Percentiles rank a stretch among this genome's conserved stretches.
Evolutionary conservation across 2,329 filamentous ascomycete genomes (phyloP).

Genomic region (Xylariomycetidae sp.): DNA sequence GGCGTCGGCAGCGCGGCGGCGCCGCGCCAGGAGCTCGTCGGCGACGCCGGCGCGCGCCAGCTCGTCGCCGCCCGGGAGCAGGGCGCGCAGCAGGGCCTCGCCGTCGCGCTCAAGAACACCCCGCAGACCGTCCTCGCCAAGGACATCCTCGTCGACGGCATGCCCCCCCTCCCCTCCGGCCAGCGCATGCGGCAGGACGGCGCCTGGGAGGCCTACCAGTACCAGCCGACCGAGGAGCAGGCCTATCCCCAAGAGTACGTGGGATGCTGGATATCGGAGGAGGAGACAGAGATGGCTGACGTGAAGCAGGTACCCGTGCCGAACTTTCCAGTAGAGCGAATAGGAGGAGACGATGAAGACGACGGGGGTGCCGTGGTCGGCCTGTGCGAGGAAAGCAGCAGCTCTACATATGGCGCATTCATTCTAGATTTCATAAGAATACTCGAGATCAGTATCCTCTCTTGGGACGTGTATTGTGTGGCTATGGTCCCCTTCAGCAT

Average conservation of each 20-base stretch:
- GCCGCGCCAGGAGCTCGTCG: conserved; percentile 79
- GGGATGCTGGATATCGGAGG: neutral
- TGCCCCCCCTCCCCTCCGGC: conserved; percentile 84
- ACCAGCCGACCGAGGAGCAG: conserved; percentile 58
- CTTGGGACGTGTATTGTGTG: too few species aligned
- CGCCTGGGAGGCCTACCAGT: conserved; percentile 61
- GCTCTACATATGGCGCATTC: conserved; percentile 24
- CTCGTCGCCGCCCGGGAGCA: conserved; percentile 72
- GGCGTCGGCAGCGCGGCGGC: conserved; percentile 73
- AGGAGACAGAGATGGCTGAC: neutral
- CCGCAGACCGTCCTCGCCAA: conserved; percentile 31
- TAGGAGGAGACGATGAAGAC: conserved; percentile 6
- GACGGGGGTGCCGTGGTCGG: too few species aligned
- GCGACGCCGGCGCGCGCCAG: conserved; percentile 60
- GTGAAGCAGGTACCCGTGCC: conserved; percentile 52
- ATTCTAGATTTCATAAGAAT: conserved; percentile 23
- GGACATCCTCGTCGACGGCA: conserved; percentile 66
- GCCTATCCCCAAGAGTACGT: conserved; percentile 67
- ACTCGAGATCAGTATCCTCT: too few species aligned
- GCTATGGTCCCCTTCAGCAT: too few species aligned
- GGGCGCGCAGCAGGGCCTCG: conserved; percentile 57
- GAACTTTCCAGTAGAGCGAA: conserved; percentile 49
- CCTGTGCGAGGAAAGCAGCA: too few species aligned
- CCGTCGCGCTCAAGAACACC: conserved; percentile 68
- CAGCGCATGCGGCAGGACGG: conserved; percentile 44